phyloP scores from a whole-genome alignment of 805 yeast genomes.

The Candida pseudofarinosa region DNA sequence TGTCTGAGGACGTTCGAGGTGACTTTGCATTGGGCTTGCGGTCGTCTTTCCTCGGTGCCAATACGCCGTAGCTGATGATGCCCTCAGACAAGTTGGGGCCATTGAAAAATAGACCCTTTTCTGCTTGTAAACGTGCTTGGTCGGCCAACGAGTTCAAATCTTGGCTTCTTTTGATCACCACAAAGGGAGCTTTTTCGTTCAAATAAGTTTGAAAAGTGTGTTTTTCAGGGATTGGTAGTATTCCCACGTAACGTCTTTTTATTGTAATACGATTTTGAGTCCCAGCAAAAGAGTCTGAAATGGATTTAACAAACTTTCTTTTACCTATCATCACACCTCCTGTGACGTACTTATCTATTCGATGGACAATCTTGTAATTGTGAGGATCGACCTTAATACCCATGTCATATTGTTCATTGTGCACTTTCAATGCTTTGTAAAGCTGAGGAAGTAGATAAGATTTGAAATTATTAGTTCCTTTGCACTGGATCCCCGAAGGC shows the following conservation, averaged over 20 bases:
- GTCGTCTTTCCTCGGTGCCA: constrained; percentile 7
- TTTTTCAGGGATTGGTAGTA: constrained; percentile 6
- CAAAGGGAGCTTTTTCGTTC: neutral
- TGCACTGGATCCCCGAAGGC: constrained; percentile 17
- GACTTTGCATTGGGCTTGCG: constrained; percentile 1
- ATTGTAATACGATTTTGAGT: constrained; percentile 2
- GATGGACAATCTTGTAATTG: constrained; percentile 13
- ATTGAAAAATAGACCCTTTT: constrained; percentile 7
- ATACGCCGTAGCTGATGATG: constrained; percentile 11
- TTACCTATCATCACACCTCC: constrained; percentile 21
- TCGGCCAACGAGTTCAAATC: neutral
- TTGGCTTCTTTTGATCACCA: neutral
- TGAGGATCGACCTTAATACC: constrained; percentile 7
- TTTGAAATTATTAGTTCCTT: constrained; percentile 7
- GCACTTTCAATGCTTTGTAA: constrained; percentile 8
- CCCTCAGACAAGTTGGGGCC: constrained; percentile 8
- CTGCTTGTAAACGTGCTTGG: neutral
- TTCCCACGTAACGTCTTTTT: constrained; percentile 16
- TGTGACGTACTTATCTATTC: constrained; percentile 20
- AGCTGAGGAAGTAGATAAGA: constrained; percentile 11
- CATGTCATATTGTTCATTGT: constrained; percentile 4
- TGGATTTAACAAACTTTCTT: constrained; percentile 4
- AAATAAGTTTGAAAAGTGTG: neutral
- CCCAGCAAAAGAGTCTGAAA: constrained; percentile 6
- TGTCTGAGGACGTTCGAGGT: neutral